Percentiles rank a stretch among this genome's conserved stretches.
phyloP scores from a whole-genome alignment of 2,329 filamentous ascomycete genomes.

The Gyromitra esculenta region DNA sequence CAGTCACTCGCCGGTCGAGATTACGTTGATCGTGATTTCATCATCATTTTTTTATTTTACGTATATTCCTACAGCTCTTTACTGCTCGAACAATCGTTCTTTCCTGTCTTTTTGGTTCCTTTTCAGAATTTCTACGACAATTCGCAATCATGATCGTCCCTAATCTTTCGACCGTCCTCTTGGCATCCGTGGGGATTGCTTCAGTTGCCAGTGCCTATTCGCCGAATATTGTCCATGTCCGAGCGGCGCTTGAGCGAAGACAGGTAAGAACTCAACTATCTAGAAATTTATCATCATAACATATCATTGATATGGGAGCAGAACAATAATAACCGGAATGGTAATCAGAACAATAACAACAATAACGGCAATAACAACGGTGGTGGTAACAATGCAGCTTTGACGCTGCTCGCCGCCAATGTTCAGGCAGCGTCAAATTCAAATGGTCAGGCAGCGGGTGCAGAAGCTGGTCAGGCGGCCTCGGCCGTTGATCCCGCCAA shows the following conservation, averaged over 20 bases:
- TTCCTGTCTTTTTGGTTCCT: conserved; percentile 32
- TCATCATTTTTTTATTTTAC: conserved; percentile 47
- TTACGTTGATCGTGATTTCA: conserved; percentile 57
- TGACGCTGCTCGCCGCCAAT: conserved; percentile 62
- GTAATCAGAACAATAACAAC: conserved; percentile 25
- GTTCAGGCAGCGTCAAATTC: conserved; percentile 66
- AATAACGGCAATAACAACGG: conserved; percentile 1
- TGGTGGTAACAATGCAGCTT: conserved; percentile 56
- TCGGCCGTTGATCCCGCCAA: conserved; percentile 69
- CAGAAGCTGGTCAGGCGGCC: conserved; percentile 64
- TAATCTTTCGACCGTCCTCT: conserved; percentile 52
- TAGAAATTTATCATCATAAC: neutral
- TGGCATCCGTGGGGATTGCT: conserved; percentile 48
- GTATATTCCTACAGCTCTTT: conserved; percentile 49
- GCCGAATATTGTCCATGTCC: conserved; percentile 46
- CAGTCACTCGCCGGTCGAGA: conserved; percentile 55
- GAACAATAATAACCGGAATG: conserved; percentile 36
- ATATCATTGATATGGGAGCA: conserved; percentile 15
- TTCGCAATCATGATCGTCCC: conserved; percentile 50
- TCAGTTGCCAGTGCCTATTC: conserved; percentile 48
- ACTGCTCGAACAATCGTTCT: conserved; percentile 38
- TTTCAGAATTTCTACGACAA: conserved; percentile 38
- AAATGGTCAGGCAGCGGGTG: conserved; percentile 64
- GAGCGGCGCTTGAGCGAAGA: conserved; percentile 48
- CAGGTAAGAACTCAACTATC: conserved; percentile 35